Percentiles rank a stretch among this genome's conserved stretches.
Evolutionary conservation across 129 eudicot genomes (phyloP).

Genomic region (Erigeron canadensis): DNA sequence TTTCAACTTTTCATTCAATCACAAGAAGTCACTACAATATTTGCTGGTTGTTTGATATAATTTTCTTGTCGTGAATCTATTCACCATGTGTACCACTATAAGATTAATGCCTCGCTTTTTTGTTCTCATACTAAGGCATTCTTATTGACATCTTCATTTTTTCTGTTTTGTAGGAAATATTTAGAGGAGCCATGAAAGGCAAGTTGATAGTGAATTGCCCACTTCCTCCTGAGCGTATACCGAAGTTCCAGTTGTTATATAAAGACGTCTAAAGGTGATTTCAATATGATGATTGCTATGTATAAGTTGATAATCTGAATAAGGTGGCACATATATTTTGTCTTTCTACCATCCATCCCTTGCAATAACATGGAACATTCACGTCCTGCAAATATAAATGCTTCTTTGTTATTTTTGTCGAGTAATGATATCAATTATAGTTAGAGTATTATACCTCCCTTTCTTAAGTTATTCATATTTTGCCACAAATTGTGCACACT

Average conservation of each 20-base stretch:
- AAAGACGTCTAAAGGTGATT: slow-evolving; percentile 64
- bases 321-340: not conserved
- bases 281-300: slow-evolving; percentile 2
- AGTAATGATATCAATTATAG: not conserved
- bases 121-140: not conserved
- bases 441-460: not conserved
- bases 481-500: not conserved
- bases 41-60: not conserved
- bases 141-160: not conserved
- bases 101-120: slow-evolving; percentile 11
- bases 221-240: slow-evolving; percentile 90
- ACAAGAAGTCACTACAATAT: not conserved
- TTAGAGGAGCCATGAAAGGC: slow-evolving; percentile 99
- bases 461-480: not conserved
- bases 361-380: too few relatives aligned
- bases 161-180: slow-evolving; percentile 68
- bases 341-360: not conserved
- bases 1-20: too few relatives aligned
- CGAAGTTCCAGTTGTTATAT: slow-evolving; percentile 82
- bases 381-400: not conserved
- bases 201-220: slow-evolving; percentile 89
- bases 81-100: not conserved
- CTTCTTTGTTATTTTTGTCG: slow-evolving; percentile 1
- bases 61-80: not conserved
- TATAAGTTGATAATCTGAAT: not conserved